These are phyloP conservation scores for Turritis glabra DNA, from an alignment of 345 rosid genomes.

Conservation along the genomic window DNA sequence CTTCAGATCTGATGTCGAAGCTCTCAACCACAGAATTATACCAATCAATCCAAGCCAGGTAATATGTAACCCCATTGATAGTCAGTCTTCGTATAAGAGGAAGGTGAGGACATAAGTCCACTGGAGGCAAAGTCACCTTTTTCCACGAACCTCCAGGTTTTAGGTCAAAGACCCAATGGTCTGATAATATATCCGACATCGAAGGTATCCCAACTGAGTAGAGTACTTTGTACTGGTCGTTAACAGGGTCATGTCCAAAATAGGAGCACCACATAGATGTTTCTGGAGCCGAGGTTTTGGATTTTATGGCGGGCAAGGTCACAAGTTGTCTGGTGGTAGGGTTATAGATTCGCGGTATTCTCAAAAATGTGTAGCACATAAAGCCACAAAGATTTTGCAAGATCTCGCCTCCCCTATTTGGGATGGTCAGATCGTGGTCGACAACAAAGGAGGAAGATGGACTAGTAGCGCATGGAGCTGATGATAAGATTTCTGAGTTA, in stretches of 20 bases:
- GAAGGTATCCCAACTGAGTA: background rate
- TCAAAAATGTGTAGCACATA: background rate
- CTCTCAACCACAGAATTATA: background rate
- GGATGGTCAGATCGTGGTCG: background rate
- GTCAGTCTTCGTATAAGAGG: background rate
- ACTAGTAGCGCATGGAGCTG: background rate
- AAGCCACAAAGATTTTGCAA: background rate
- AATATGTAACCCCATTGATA: slow-evolving; percentile 1
- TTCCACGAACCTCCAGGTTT: background rate
- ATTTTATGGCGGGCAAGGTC: background rate
- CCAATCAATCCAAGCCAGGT: background rate
- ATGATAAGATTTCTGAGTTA: background rate
- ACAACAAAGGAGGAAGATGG: background rate
- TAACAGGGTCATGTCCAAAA: background rate
- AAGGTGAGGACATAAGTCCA: background rate
- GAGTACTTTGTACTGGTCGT: background rate
- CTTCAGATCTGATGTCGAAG: background rate
- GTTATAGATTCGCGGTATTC: background rate
- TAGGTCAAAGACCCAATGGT: background rate
- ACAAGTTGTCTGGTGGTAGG: background rate
- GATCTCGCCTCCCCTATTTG: background rate
- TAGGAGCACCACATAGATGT: background rate
- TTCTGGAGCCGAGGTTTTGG: background rate
- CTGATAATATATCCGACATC: background rate
- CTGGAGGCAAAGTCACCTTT: background rate